phyloP scores from a whole-genome alignment of 1,284 basidiomycete species.

The Ceratobasidium sp. region DNA sequence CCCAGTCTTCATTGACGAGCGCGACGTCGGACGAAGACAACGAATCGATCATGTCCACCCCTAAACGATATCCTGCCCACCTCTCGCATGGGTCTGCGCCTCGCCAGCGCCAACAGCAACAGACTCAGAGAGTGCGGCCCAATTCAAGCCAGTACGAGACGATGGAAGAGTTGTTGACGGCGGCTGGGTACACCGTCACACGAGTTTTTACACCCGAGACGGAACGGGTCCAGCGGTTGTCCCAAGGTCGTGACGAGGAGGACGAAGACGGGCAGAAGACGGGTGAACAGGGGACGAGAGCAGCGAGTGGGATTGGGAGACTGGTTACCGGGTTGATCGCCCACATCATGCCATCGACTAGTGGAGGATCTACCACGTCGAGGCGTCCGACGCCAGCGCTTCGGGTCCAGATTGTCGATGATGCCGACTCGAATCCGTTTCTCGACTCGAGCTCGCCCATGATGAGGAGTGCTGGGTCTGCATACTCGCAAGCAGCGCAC shows the following conservation, averaged over 20 bases:
- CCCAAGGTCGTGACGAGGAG: conserved; percentile 35
- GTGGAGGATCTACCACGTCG: not conserved
- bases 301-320: conserved; percentile 45
- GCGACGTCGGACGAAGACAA: not conserved
- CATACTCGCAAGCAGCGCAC: not conserved
- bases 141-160: conserved; percentile 80
- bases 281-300: conserved; percentile 32
- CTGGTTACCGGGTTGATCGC: conserved; percentile 8
- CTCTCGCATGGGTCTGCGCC: conserved; percentile 50
- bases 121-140: not conserved
- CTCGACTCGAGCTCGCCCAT: not conserved
- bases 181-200: conserved; percentile 90
- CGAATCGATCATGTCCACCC: not conserved
- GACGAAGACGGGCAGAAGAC: conserved; percentile 48
- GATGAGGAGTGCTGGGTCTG: not conserved
- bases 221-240: conserved; percentile 57
- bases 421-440: conserved; percentile 8
- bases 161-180: conserved; percentile 80
- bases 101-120: conserved; percentile 65
- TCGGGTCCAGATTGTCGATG: not conserved
- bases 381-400: not conserved
- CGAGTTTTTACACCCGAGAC: conserved; percentile 83
- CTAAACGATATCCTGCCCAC: conserved; percentile 9
- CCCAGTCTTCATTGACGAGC: conserved; percentile 18
- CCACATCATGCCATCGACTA: conserved; percentile 7